A percentile compares a stretch with the other conserved stretches of the same genome.
Evolutionary conservation across 257 asterid genomes (phyloP).

Genomic region (Craterostigma plantagineum): DNA sequence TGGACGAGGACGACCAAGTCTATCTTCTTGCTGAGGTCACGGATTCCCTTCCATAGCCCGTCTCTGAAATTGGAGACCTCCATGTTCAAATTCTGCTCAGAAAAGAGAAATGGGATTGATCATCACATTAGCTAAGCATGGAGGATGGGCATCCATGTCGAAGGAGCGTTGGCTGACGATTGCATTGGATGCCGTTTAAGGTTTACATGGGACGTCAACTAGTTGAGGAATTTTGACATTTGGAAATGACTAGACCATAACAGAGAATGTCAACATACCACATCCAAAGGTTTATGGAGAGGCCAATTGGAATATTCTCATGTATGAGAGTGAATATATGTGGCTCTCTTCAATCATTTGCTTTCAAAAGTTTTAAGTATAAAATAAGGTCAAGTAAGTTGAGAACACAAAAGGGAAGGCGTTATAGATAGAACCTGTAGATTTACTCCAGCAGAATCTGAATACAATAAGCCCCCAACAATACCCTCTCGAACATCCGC

Average conservation of each 20-base stretch:
- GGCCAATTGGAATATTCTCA: too few relatives aligned
- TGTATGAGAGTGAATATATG: too few relatives aligned
- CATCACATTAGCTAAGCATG: too few relatives aligned
- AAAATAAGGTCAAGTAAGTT: background rate
- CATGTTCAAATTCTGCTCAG: conserved; percentile 46
- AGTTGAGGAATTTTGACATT: background rate
- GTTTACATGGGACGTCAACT: background rate
- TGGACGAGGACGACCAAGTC: conserved; percentile 91
- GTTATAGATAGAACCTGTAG: conserved; percentile 44
- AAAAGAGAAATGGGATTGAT: too few relatives aligned
- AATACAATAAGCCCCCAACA: conserved; percentile 81
- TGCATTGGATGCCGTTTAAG: too few relatives aligned
- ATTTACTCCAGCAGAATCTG: conserved; percentile 75
- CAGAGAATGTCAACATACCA: too few relatives aligned
- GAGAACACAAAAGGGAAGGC: conserved; percentile 5
- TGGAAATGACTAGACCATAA: too few relatives aligned
- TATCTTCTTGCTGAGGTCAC: conserved; percentile 72
- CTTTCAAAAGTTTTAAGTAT: background rate
- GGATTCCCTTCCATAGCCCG: conserved; percentile 91
- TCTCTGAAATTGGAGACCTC: conserved; percentile 90
- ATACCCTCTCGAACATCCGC: conserved; percentile 62
- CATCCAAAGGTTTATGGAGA: too few relatives aligned
- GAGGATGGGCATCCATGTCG: too few relatives aligned
- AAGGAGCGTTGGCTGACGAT: too few relatives aligned
- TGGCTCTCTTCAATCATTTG: too few relatives aligned